Percentiles rank a stretch among this genome's conserved stretches.
Conservation (phyloP, 2,329 filamentous ascomycete species). For the Fusarium heterosporum region DNA sequence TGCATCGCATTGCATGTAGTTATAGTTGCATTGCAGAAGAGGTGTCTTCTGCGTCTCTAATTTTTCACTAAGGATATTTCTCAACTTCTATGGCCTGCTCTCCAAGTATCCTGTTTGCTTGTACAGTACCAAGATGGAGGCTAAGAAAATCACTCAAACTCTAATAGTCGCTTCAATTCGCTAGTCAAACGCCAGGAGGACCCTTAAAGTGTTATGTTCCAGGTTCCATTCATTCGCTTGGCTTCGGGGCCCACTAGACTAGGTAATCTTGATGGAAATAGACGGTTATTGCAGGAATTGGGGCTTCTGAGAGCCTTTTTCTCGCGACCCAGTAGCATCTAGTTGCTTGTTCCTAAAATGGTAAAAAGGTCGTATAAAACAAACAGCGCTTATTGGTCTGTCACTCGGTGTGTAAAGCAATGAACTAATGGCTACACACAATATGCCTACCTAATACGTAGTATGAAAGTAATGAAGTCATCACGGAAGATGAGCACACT, state of each 20-base stretch:
- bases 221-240: conserved; percentile 18
- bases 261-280: neutral
- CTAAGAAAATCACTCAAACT: conserved; percentile 36
- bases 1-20: conserved; percentile 4
- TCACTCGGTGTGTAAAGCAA: neutral
- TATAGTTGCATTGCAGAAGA: neutral
- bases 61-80: neutral
- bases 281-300: conserved; percentile 2
- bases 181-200: conserved; percentile 15
- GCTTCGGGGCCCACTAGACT: neutral
- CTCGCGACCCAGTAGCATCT: neutral
- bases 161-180: conserved; percentile 11
- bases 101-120: neutral
- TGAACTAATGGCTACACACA: neutral
- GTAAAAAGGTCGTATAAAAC: neutral
- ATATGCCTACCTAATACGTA: neutral
- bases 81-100: neutral
- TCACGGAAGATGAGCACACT: neutral
- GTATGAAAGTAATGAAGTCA: neutral
- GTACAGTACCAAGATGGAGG: neutral
- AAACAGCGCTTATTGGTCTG: neutral
- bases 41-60: neutral
- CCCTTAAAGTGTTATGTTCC: conserved; percentile 28
- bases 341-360: neutral
- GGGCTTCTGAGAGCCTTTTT: conserved; percentile 3